These are phyloP conservation scores for Antarctomyces pellizariae DNA, from an alignment of 495 filamentous ascomycete species.

Conservation along the genomic window DNA sequence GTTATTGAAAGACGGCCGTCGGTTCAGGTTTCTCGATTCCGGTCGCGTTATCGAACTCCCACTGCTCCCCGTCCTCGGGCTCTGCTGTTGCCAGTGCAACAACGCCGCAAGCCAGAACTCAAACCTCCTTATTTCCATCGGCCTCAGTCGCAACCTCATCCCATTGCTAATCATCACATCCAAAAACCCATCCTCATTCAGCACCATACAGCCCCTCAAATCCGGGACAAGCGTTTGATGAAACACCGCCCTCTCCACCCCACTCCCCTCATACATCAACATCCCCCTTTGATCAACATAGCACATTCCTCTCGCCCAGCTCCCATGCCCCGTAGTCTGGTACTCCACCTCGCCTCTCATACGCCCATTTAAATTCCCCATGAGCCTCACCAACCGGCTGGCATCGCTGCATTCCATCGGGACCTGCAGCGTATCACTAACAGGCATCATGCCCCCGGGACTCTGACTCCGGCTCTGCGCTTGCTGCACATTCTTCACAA, in stretches of 20 bases:
- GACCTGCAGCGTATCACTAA: constrained; percentile 27
- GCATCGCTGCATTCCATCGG: constrained; percentile 36
- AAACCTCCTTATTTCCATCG: constrained; percentile 49
- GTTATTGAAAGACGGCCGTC: constrained; percentile 15
- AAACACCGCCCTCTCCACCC: constrained; percentile 22
- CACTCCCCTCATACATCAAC: constrained; percentile 37
- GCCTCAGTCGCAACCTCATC: constrained; percentile 49
- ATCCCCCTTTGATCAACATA: constrained; percentile 43
- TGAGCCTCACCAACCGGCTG: constrained; percentile 37
- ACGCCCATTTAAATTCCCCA: constrained; percentile 41
- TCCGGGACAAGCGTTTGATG: constrained; percentile 41
- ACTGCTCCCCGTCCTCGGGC: constrained; percentile 24
- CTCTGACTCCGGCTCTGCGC: too few relatives aligned
- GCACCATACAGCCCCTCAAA: constrained; percentile 67
- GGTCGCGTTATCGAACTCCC: constrained; percentile 5
- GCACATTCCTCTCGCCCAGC: constrained; percentile 37
- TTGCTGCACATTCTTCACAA: too few relatives aligned
- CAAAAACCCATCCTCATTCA: constrained; percentile 44
- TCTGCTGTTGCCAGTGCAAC: constrained; percentile 72
- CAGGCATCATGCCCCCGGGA: too few relatives aligned
- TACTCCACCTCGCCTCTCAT: constrained; percentile 52
- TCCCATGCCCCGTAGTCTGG: constrained; percentile 24
- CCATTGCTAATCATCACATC: constrained; percentile 53
- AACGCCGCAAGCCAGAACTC: constrained; percentile 85
- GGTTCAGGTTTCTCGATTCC: constrained; percentile 4